phyloP scores from a whole-genome alignment of 345 rosid genomes.

The Combretum micranthum region DNA sequence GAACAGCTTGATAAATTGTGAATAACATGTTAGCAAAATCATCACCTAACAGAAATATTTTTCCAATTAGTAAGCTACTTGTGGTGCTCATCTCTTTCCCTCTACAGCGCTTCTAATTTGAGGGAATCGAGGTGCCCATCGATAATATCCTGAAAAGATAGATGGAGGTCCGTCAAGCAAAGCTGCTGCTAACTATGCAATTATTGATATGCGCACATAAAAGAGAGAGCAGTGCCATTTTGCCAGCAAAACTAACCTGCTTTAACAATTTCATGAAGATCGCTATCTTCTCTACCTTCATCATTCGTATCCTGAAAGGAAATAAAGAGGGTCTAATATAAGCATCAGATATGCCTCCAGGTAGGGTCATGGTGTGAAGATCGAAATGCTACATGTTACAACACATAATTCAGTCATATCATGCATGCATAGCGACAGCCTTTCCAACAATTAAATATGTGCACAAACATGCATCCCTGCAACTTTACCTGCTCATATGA shows the following conservation, averaged over 20 bases:
- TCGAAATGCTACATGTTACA: background rate
- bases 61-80: too few relatives aligned
- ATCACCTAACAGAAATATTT: too few relatives aligned
- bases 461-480: background rate
- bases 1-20: too few relatives aligned
- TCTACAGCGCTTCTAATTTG: constrained; percentile 21
- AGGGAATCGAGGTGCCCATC: constrained; percentile 64
- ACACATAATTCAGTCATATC: too few relatives aligned
- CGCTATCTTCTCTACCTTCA: constrained; percentile 24
- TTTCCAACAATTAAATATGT: too few relatives aligned
- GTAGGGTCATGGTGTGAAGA: background rate
- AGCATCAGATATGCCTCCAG: background rate
- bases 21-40: too few relatives aligned
- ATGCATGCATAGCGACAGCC: too few relatives aligned
- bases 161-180: background rate
- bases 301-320: constrained; percentile 33
- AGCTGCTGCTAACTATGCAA: background rate
- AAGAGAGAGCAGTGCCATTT: too few relatives aligned
- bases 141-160: constrained; percentile 37
- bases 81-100: background rate
- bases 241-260: constrained; percentile 35
- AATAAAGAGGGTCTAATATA: background rate
- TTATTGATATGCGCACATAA: too few relatives aligned
- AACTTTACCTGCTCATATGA: constrained; percentile 37
- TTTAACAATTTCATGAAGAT: constrained; percentile 62